Conservation (phyloP, 2,329 filamentous ascomycete species). For the Gremmenia infestans region DNA sequence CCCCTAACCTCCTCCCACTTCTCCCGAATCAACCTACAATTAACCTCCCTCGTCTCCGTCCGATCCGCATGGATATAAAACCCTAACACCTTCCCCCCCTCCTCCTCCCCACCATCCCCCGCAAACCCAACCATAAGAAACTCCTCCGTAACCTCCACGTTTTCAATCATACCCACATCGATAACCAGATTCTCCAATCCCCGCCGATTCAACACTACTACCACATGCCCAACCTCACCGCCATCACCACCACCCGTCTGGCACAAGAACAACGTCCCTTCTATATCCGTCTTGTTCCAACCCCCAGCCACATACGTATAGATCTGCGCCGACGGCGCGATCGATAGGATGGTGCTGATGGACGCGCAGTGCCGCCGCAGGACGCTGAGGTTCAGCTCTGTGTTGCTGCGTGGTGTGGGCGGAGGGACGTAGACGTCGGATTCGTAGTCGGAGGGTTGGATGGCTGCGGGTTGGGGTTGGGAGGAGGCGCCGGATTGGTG, state of each 20-base stretch:
- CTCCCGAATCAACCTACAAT: too few species aligned
- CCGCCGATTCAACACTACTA: slow-evolving; percentile 70
- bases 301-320: slow-evolving; percentile 68
- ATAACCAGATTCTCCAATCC: slow-evolving; percentile 67
- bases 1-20: too few species aligned
- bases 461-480: slow-evolving; percentile 15
- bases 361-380: slow-evolving; percentile 75
- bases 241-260: slow-evolving; percentile 32
- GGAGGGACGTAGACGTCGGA: slow-evolving; percentile 37
- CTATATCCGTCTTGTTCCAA: slow-evolving; percentile 84
- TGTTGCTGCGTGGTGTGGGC: slow-evolving; percentile 58
- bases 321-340: slow-evolving; percentile 80
- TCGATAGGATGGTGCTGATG: slow-evolving; percentile 67
- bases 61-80: too few species aligned
- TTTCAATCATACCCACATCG: slow-evolving; percentile 53
- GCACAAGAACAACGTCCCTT: slow-evolving; percentile 88
- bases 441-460: slow-evolving; percentile 50
- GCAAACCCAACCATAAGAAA: slow-evolving; percentile 42
- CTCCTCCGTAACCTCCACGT: slow-evolving; percentile 58
- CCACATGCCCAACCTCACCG: slow-evolving; percentile 22
- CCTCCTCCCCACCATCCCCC: slow-evolving; percentile 16
- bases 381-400: slow-evolving; percentile 82
- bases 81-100: too few species aligned
- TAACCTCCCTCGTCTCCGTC: too few species aligned
- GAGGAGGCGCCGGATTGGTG: slow-evolving; percentile 33